These are phyloP conservation scores for Microcos paniculata DNA, from an alignment of 345 rosid species.

Conservation along the genomic window DNA sequence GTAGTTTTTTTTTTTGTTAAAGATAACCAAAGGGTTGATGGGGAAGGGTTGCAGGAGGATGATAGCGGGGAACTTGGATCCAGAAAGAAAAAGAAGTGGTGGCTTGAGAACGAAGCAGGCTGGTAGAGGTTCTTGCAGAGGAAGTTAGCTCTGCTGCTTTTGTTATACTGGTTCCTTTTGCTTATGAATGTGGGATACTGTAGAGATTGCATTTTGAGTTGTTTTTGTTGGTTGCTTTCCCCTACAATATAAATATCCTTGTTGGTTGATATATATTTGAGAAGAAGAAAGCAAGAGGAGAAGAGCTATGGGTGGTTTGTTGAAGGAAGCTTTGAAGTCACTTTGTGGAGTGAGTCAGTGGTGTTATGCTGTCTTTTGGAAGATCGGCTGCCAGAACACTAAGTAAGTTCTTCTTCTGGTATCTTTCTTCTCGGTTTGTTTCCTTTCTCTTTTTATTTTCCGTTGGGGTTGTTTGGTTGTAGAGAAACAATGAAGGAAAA, in stretches of 20 bases:
- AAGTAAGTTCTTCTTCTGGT: constrained; percentile 41
- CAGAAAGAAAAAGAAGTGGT: constrained; percentile 88
- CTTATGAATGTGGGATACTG: constrained; percentile 19
- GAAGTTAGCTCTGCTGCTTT: constrained; percentile 62
- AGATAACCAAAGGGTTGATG: background rate
- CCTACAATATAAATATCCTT: constrained; percentile 9
- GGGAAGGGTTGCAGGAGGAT: constrained; percentile 68
- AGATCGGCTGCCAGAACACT: constrained; percentile 87
- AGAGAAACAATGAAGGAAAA: constrained; percentile 3
- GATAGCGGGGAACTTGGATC: constrained; percentile 78
- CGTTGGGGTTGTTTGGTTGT: background rate
- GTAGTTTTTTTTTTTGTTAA: background rate
- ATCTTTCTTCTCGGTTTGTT: background rate
- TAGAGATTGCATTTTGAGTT: constrained; percentile 4
- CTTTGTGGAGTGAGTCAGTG: constrained; percentile 72
- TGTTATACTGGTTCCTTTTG: constrained; percentile 6
- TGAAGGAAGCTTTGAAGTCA: constrained; percentile 77
- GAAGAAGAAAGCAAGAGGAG: background rate
- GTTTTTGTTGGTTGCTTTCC: constrained; percentile 22
- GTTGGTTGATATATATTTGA: constrained; percentile 5
- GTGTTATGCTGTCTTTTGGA: constrained; percentile 97
- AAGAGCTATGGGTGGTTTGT: constrained; percentile 62
- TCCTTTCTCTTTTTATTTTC: background rate
- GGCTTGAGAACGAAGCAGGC: constrained; percentile 97
- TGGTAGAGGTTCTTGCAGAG: constrained; percentile 97